phyloP scores from a whole-genome alignment of 495 filamentous ascomycete species.

The Hyaloscypha finlandica region DNA sequence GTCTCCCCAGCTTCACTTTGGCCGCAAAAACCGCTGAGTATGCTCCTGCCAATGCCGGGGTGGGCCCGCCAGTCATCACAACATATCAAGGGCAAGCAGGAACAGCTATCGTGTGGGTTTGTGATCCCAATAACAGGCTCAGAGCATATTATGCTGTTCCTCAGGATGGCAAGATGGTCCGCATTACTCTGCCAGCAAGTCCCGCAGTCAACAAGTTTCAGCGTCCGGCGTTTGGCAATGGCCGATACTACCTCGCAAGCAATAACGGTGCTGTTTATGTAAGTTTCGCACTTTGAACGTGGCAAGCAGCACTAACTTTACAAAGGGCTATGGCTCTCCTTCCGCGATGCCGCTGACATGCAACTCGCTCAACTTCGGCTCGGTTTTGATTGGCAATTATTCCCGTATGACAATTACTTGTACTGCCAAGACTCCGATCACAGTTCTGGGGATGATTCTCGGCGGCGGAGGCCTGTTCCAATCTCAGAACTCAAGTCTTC shows the following conservation, averaged over 20 bases:
- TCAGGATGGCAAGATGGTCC: slow-evolving; percentile 37
- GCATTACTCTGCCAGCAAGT: slow-evolving; percentile 37
- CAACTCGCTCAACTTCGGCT: slow-evolving; percentile 43
- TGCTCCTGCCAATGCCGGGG: slow-evolving; percentile 41
- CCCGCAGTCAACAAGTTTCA: slow-evolving; percentile 38
- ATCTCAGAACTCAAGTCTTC: slow-evolving; percentile 37
- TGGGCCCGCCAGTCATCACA: slow-evolving; percentile 43
- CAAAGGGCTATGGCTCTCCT: slow-evolving; percentile 38
- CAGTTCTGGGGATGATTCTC: slow-evolving; percentile 34
- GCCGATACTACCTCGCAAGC: slow-evolving; percentile 40
- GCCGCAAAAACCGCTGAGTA: slow-evolving; percentile 37
- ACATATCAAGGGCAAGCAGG: slow-evolving; percentile 40
- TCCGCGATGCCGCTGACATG: slow-evolving; percentile 41
- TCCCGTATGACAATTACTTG: slow-evolving; percentile 37
- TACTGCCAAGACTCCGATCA: slow-evolving; percentile 39
- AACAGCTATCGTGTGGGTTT: slow-evolving; percentile 36
- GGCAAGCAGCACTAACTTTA: background rate
- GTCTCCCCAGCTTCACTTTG: slow-evolving; percentile 40
- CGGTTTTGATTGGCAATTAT: slow-evolving; percentile 36
- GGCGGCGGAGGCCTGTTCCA: slow-evolving; percentile 35
- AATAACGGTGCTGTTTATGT: slow-evolving; percentile 41
- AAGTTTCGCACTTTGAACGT: background rate
- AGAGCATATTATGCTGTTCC: slow-evolving; percentile 42
- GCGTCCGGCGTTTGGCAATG: slow-evolving; percentile 44
- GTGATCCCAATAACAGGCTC: slow-evolving; percentile 40